Evolutionary conservation across 805 yeast genomes (phyloP), one percentile per base, ranked within the genome.

Genomic region (Yamadazyma olivae): DNA sequence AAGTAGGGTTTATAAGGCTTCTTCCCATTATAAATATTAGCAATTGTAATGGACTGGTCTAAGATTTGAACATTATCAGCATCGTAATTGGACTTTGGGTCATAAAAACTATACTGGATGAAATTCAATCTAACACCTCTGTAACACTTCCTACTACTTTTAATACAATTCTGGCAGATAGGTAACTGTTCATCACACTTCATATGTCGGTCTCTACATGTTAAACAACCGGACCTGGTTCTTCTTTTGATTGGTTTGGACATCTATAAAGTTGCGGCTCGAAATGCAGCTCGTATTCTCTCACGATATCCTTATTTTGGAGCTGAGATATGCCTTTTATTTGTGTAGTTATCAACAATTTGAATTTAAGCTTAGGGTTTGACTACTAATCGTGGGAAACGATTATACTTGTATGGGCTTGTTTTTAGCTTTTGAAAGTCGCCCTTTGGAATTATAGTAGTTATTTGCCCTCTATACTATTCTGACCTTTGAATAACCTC

Each of bases 111-210:
- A 40, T 62, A 64, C 45, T 58, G 74, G 24, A 70, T 60, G 48
- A 72, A 71, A 45, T 70, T 72, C 29, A 70, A 54, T 35, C 74
- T 59, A 9, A 62, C 52, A 1, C 78, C 78, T 38, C 74, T 53
- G 45, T 66, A 64, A 44, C 81, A 75, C 30, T 57, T 59, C 26
- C 75, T 57, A 31, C 68, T 64, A 7, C 77, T 67, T 35, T 71
- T 74, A 33, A 71, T 59, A 53, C 83, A 65, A 48, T 78, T 76
- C 26, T 70, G 64, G 53, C 86, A 80, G 22, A 72, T 72, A 1
- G 86, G 86, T 36, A 71, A 71, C 27, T 67, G 72, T 51, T 77
- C 83, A 49, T 80, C 85, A 56, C 86, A 80, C 50, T 79, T 80
- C 64, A 79, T 76, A 54, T 81, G 80, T 29, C 85, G 66, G 40